Percentiles rank a stretch among this genome's conserved stretches.
Evolutionary conservation across 371 early-diverging fungal genomes (phyloP).

Genomic region (Rhizopus stolonifer): DNA sequence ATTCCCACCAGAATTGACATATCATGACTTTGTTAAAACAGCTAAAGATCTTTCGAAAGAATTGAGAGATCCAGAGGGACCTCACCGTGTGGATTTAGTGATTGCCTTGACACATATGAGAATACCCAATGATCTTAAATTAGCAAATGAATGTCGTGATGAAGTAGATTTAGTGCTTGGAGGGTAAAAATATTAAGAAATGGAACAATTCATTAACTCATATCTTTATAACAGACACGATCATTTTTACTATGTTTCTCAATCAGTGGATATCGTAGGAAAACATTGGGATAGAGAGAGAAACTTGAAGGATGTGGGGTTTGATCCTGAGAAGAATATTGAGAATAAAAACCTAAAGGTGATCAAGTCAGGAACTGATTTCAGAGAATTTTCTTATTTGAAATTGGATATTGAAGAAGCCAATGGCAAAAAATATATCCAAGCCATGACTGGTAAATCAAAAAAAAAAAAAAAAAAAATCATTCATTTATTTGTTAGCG

Average conservation of each 20-base stretch:
- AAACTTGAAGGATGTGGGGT: conserved; percentile 32
- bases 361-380: conserved; percentile 67
- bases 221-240: conserved; percentile 49
- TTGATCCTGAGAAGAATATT: conserved; percentile 30
- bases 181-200: conserved; percentile 32
- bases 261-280: conserved; percentile 36
- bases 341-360: conserved; percentile 36
- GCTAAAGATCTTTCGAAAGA: conserved; percentile 38
- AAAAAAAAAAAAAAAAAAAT: background rate
- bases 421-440: conserved; percentile 6
- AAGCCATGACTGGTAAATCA: conserved; percentile 26
- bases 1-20: conserved; percentile 54
- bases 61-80: conserved; percentile 36
- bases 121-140: conserved; percentile 56
- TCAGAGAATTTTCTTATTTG: conserved; percentile 56
- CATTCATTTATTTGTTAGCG: conserved; percentile 19
- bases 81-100: conserved; percentile 49
- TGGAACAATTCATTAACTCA: background rate
- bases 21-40: conserved; percentile 50
- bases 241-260: conserved; percentile 58
- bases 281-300: conserved; percentile 31
- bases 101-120: conserved; percentile 70
- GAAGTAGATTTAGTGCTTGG: conserved; percentile 63
- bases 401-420: conserved; percentile 27
- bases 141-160: conserved; percentile 43